Evolutionary conservation across 768 basidiomycete genomes (phyloP), one percentile per base, ranked within the genome.

Genomic region (Boletus coccyginus): DNA sequence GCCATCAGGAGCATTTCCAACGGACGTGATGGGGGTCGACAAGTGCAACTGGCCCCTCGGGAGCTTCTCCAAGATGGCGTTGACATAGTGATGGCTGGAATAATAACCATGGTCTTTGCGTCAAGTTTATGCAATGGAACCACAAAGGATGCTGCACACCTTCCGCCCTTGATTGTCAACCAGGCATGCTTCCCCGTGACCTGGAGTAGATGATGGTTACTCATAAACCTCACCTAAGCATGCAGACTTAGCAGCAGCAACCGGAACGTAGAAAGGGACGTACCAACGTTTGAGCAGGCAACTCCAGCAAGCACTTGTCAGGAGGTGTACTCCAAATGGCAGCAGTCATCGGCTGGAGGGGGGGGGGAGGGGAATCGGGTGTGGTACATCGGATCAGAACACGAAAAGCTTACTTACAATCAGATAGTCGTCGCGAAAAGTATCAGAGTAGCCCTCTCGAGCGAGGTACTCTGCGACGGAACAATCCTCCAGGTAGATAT

Each of bases 281-380:
- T 55, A 83, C 84, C 68, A 90, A 70, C 0, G 88, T 89, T 40
- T 73, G 75, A 0, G 84, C 87, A 6, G 27, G 27, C 27, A 27
- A 27, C 27, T 27, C 27, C 48, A 85, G 70, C 3, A 81, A 78
- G 59, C 86, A 88, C 62, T 81, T 80, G 58, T 85, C 83, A 10
- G 89, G 84, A 1, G 87, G 85, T 0, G 87, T 90, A 44, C 83
- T 88, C 89, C 89, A 92, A 40, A 92, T 84, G 3, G 87, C 85
- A 1, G 87, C 88, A 9, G 86, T 88, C 87, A 92, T 87, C 0
- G 88, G 88, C 88, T 88, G 63, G 21, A 21, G 21, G 21, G 21
- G 21, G 21, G 21, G 21, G 21, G 21, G 21, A 2, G 21, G 21
- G 21, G 21, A 16, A 17, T 40, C 35, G 21, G 33, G 14, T 3